Percentiles rank a stretch among this genome's conserved stretches.
Conservation (phyloP, 192 early-diverging fungal genomes). For the Lobulomyces angularis region DNA sequence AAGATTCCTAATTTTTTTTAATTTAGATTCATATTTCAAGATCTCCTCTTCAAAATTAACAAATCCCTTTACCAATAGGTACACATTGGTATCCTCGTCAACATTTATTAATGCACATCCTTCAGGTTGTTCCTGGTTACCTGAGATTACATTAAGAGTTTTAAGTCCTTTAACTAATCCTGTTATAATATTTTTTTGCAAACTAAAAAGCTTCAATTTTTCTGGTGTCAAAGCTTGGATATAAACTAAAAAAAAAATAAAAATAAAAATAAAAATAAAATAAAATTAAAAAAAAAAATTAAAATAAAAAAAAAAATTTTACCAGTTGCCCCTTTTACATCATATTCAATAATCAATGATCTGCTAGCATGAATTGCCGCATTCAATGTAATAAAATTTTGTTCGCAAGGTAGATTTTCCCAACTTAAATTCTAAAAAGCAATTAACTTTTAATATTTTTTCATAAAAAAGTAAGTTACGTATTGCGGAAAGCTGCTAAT, state of each 20-base stretch:
- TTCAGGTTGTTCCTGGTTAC: constrained; percentile 46
- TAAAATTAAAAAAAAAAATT: constrained; percentile 15
- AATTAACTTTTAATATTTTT: no score
- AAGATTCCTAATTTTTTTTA: constrained; percentile 47
- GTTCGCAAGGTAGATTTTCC: constrained; percentile 55
- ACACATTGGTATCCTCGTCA: constrained; percentile 56
- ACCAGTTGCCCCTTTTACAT: constrained; percentile 56
- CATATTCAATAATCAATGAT: constrained; percentile 65
- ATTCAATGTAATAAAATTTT: constrained; percentile 68
- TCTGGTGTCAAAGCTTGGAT: constrained; percentile 35
- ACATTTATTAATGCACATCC: constrained; percentile 67
- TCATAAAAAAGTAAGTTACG: no score
- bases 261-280: constrained; percentile 13
- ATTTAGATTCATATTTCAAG: constrained; percentile 62
- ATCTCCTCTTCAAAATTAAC: constrained; percentile 79
- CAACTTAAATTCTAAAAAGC: constrained; percentile 24
- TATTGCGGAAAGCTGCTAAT: no score
- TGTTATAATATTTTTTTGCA: constrained; percentile 56
- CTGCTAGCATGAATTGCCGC: constrained; percentile 64
- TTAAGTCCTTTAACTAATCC: constrained; percentile 60
- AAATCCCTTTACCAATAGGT: constrained; percentile 64
- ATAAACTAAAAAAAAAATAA: constrained; percentile 28
- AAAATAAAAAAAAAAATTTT: constrained; percentile 11
- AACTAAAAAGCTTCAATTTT: constrained; percentile 30
- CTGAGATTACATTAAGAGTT: constrained; percentile 45